These are phyloP conservation scores for Tillandsia fasciculata DNA, from an alignment of 176 grass and related monocot genomes.

Conservation along the genomic window DNA sequence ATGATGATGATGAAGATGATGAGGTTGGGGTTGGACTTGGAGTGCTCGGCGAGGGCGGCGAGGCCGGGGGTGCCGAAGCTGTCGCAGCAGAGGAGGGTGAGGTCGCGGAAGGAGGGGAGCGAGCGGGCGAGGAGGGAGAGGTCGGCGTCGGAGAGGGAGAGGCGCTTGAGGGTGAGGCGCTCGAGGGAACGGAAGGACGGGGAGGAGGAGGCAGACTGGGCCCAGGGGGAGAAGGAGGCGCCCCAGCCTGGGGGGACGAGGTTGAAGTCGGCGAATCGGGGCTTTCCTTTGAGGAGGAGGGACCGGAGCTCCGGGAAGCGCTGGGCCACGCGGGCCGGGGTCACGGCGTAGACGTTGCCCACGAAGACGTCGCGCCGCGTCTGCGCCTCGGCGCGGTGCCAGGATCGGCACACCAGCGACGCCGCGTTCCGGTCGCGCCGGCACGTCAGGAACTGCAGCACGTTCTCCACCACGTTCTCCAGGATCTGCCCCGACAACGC, in stretches of 20 bases:
- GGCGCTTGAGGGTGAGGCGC: slow-evolving; percentile 70
- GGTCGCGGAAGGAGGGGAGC: slow-evolving; percentile 43
- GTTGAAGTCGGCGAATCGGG: slow-evolving; percentile 88
- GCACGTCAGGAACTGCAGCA: slow-evolving; percentile 69
- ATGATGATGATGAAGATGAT: background rate
- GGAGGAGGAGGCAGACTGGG: slow-evolving; percentile 29
- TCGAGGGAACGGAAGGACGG: slow-evolving; percentile 31
- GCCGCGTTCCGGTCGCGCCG: slow-evolving; percentile 58
- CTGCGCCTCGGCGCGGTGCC: slow-evolving; percentile 66
- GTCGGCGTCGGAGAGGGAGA: slow-evolving; percentile 73
- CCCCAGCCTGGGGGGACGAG: slow-evolving; percentile 74
- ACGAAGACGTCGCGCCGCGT: slow-evolving; percentile 55
- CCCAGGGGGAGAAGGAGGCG: slow-evolving; percentile 64
- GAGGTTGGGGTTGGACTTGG: slow-evolving; percentile 39
- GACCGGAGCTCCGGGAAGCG: slow-evolving; percentile 52
- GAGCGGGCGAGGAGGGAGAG: slow-evolving; percentile 48
- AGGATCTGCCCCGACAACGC: slow-evolving; percentile 73
- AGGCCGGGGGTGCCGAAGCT: slow-evolving; percentile 77
- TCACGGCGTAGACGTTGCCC: slow-evolving; percentile 69
- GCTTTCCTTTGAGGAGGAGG: slow-evolving; percentile 74
- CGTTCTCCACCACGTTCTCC: slow-evolving; percentile 88
- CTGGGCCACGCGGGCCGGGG: slow-evolving; percentile 42
- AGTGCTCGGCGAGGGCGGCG: slow-evolving; percentile 59
- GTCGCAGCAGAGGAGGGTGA: slow-evolving; percentile 80
- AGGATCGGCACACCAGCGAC: slow-evolving; percentile 77